Evolutionary conservation across 2,329 filamentous ascomycete species (phyloP).

Genomic region (Sarocladium brachiariae): DNA sequence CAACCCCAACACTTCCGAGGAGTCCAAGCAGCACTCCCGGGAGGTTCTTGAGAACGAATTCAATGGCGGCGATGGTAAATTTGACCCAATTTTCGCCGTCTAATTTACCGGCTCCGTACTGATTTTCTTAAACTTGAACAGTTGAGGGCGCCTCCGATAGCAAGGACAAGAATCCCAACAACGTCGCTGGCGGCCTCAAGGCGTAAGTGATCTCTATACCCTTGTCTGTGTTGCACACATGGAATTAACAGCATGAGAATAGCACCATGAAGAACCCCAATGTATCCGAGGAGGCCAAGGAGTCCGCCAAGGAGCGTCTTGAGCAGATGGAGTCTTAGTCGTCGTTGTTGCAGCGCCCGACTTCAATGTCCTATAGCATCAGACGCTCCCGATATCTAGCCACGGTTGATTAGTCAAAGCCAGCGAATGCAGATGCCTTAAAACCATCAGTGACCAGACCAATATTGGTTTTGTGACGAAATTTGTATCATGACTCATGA

Average conservation of each 20-base stretch:
- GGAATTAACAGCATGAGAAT: conserved; percentile 16
- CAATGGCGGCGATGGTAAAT: conserved; percentile 32
- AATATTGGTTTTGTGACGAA: no score
- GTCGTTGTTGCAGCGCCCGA: no score
- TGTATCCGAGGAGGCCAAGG: conserved; percentile 48
- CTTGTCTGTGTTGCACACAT: conserved; percentile 10
- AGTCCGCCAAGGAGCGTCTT: conserved; percentile 45
- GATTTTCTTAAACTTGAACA: no score
- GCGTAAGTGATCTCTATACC: conserved; percentile 31
- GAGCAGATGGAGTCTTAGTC: conserved; percentile 11
- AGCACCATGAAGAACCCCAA: conserved; percentile 50
- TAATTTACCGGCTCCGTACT: no score
- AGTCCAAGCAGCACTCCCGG: conserved; percentile 38
- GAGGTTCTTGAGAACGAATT: conserved; percentile 45
- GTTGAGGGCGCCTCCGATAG: conserved; percentile 26
- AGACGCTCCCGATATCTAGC: conserved; percentile 3
- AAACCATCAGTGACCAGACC: background rate
- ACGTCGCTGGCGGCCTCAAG: conserved; percentile 45
- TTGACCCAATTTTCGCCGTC: background rate
- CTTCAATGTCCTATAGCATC: background rate
- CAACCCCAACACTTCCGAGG: conserved; percentile 49
- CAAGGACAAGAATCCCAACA: conserved; percentile 44
- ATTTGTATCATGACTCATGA: no score
- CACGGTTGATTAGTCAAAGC: conserved; percentile 6
- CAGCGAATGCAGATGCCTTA: conserved; percentile 2